Evolutionary conservation across 257 asterid genomes (phyloP), one percentile per base, ranked within the genome.

Genomic region (Solanum pimpinellifolium): DNA sequence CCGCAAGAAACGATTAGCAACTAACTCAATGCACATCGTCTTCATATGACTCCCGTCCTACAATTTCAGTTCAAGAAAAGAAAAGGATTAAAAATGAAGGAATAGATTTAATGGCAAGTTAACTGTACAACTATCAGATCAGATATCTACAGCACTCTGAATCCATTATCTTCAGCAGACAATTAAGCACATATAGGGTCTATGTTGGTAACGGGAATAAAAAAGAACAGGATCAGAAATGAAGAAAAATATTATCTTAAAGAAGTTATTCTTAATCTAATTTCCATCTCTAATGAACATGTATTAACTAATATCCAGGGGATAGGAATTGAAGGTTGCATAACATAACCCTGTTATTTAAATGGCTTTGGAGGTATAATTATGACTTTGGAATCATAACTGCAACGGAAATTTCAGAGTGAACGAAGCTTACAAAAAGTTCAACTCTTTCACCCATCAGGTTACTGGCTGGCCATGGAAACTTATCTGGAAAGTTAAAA

Each of bases 1-100:
- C 74, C 99, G 95, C 91, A 97, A 91, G 94, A 97, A 97, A 90
- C 99, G 98, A 91, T 97, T 93, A n/a, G 94, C 99, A 20, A 95
- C 98, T 94, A 97, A 89, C 93, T 97, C 99, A 88, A 95, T 90
- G 92, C 99, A 95, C 98, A 95, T 95, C 33, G 89, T 85, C 93
- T 89, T 93, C 65, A 83, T 88, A 89, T 83, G 46, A 25, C 87
- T 90, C 85, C 94, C 98, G 68, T 88, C 95, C 98, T 95, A 83
- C 62, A 73, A 74, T 46, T 83, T 84, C 72, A 88, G 72, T 65
- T 87, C 86, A 49, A 85, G 47, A 23, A 12, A 77, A 84, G 41
- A 81, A 85, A 49, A 23, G 84, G 39, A 68, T 33, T 10, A 42
- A 25, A 62, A 73, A 72, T 62, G 86, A 84, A 80, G 21, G 37